Conservation (phyloP, 1,139 yeast species). For the Blastobotrys capitulatus region DNA sequence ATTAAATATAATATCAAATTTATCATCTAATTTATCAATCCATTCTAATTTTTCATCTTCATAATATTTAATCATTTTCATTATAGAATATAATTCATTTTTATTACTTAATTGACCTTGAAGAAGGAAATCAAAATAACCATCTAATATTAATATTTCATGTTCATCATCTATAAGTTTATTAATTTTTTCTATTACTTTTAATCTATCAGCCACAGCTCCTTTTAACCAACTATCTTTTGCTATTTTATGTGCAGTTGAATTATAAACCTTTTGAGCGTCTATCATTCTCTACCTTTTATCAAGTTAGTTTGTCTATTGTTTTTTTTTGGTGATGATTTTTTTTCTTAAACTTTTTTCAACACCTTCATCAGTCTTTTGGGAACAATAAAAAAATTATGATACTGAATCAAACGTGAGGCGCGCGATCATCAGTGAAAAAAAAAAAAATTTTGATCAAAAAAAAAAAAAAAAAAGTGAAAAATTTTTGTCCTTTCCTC, state of each 20-base stretch:
- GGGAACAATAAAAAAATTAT: no score
- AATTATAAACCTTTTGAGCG: background rate
- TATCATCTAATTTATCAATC: conserved; percentile 12
- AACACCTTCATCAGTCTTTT: background rate
- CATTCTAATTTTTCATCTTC: background rate
- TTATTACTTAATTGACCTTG: background rate
- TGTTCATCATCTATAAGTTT: background rate
- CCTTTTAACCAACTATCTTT: conserved; percentile 1
- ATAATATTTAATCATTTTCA: background rate
- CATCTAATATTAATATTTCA: background rate
- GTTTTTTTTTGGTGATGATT: background rate
- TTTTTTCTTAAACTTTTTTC: background rate
- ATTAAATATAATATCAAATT: conserved; percentile 26
- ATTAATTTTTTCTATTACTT: background rate
- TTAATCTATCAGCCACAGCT: background rate
- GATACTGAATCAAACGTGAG: background rate
- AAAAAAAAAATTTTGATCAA: background rate
- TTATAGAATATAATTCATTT: background rate
- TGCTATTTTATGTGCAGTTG: background rate
- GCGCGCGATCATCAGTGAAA: background rate
- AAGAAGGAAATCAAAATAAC: background rate
- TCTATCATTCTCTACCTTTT: background rate
- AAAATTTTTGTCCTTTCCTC: background rate
- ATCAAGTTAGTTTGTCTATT: background rate
- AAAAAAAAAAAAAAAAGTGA: background rate